These are phyloP conservation scores for Cladosporium phlei DNA, from an alignment of 2,329 filamentous ascomycete genomes.

Conservation along the genomic window DNA sequence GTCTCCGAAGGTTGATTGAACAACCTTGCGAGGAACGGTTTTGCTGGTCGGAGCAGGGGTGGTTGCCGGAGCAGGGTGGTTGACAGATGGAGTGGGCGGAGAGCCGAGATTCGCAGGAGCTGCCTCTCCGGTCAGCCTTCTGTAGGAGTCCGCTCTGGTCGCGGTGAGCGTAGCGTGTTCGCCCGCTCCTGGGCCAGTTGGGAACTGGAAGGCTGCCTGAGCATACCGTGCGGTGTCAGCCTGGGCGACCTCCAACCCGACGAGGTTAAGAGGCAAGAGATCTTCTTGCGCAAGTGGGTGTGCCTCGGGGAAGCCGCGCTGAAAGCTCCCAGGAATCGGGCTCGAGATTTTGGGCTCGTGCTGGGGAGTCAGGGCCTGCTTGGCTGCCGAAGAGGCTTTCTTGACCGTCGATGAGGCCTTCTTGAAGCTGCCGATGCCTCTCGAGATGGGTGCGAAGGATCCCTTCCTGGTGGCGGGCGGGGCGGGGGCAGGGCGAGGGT, in stretches of 20 bases:
- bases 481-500: neutral
- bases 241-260: constrained; percentile 2
- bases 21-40: neutral
- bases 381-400: no score
- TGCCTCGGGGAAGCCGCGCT: neutral
- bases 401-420: no score
- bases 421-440: neutral
- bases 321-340: neutral
- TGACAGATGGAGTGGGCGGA: neutral
- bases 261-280: neutral
- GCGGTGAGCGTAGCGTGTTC: neutral
- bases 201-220: neutral
- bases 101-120: neutral
- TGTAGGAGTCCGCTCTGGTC: neutral
- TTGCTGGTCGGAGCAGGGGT: neutral
- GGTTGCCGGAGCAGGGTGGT: neutral
- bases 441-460: neutral
- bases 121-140: neutral
- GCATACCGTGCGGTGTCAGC: neutral
- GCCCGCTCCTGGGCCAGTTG: neutral
- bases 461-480: neutral
- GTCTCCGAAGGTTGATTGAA: neutral
- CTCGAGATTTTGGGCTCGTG: neutral
- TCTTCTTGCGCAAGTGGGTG: neutral
- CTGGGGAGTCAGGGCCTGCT: neutral